Conservation (phyloP, 2,329 filamentous ascomycete genomes). For the Xylariaceae sp. region DNA sequence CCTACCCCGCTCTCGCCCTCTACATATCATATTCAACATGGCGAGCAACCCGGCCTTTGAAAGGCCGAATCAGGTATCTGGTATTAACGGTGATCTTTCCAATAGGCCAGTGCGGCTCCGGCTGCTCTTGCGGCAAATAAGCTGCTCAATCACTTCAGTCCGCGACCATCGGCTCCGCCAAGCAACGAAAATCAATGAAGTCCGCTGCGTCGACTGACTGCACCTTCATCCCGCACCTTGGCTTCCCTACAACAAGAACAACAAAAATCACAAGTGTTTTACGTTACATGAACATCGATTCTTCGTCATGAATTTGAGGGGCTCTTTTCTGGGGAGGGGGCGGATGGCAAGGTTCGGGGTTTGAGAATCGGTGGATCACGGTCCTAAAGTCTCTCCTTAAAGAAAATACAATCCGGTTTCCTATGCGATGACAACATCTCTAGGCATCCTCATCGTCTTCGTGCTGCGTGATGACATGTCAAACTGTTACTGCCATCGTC, state of each 20-base stretch:
- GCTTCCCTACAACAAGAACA: background rate
- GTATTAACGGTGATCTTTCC: conserved; percentile 4
- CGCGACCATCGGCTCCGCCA: background rate
- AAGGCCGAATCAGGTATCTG: background rate
- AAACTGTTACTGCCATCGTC: background rate
- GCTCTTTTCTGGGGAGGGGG: background rate
- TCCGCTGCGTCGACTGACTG: conserved; percentile 4
- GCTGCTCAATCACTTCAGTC: conserved; percentile 3
- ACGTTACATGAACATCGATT: background rate
- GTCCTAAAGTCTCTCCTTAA: conserved; percentile 15
- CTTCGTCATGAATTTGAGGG: background rate
- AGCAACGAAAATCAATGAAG: background rate
- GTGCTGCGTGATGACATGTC: background rate
- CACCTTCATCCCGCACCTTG: background rate
- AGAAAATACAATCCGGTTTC: conserved; percentile 11
- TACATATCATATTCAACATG: background rate
- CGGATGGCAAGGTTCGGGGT: conserved; percentile 1
- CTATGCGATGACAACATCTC: conserved; percentile 6
- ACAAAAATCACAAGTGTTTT: background rate
- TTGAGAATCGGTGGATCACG: background rate
- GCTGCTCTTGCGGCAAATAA: conserved; percentile 28
- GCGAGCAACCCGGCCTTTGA: background rate
- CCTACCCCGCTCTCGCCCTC: conserved; percentile 11
- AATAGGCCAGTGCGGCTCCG: conserved; percentile 24
- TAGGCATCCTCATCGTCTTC: background rate